Evolutionary conservation across 192 early-diverging fungal genomes (phyloP).

Genomic region (Mortierella hygrophila): DNA sequence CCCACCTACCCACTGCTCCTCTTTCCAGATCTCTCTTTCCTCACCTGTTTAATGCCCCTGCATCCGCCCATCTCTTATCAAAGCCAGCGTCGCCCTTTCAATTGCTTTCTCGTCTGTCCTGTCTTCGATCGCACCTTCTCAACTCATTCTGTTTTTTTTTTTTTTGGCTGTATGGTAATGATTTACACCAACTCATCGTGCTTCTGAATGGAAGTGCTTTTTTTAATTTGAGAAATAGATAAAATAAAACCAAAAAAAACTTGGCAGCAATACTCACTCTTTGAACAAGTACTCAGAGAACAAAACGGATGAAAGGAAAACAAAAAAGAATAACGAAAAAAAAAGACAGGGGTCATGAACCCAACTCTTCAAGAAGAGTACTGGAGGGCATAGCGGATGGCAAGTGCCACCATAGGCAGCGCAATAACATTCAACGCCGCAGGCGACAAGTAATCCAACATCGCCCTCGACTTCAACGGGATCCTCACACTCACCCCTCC

Average conservation of each 20-base stretch:
- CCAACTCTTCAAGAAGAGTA: conserved; percentile 10
- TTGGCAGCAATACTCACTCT: no score
- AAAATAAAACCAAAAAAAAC: background rate
- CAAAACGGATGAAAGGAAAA: background rate
- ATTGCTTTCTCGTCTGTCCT: background rate
- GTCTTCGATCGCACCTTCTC: background rate
- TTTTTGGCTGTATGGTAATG: background rate
- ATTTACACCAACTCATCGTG: no score
- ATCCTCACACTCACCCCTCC: conserved; percentile 32
- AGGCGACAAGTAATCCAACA: conserved; percentile 36
- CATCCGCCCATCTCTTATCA: background rate
- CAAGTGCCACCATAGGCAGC: conserved; percentile 35
- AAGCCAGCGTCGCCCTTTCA: background rate
- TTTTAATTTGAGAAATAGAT: background rate
- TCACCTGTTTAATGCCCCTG: background rate
- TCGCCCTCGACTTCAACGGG: conserved; percentile 33
- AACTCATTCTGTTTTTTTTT: no score
- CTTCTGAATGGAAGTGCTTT: no score
- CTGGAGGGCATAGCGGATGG: conserved; percentile 29
- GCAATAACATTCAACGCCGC: conserved; percentile 33
- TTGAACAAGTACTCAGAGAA: background rate
- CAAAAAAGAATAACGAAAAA: background rate
- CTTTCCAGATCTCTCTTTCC: background rate
- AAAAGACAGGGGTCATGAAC: background rate
- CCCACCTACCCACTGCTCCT: background rate